Conservation (phyloP, 148 eudicot genomes). For the Silene latifolia region DNA sequence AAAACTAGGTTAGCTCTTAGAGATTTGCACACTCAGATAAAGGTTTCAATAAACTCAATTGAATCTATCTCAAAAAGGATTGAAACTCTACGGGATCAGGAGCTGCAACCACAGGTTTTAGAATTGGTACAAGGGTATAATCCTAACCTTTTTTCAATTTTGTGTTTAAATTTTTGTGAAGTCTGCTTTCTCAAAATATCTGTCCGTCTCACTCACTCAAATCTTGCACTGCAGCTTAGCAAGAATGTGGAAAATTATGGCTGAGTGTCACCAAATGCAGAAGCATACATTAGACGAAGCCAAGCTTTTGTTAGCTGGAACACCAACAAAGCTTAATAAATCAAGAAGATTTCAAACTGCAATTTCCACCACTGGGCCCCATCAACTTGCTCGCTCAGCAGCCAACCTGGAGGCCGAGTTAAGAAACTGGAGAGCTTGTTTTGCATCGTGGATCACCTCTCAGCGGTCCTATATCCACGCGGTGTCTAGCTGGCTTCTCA, state of each 20-base stretch:
- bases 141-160: background rate
- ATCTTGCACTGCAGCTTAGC: conserved; percentile 49
- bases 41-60: conserved; percentile 92
- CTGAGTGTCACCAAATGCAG: conserved; percentile 81
- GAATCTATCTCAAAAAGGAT: conserved; percentile 90
- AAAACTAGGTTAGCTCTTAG: conserved; percentile 76
- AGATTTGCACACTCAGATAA: conserved; percentile 79
- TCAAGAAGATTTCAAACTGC: conserved; percentile 47
- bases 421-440: conserved; percentile 77
- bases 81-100: conserved; percentile 83
- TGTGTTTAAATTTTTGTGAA: background rate
- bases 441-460: conserved; percentile 78
- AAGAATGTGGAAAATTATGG: conserved; percentile 93
- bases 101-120: conserved; percentile 80
- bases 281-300: conserved; percentile 89
- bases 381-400: conserved; percentile 74
- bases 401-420: conserved; percentile 79
- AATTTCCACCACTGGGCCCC: conserved; percentile 59
- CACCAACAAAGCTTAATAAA: conserved; percentile 51
- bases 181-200: background rate
- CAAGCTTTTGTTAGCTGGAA: conserved; percentile 77
- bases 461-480: conserved; percentile 78
- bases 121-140: conserved; percentile 85
- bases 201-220: background rate
- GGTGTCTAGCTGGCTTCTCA: conserved; percentile 71